Base-by-base conservation (phyloP, 768 basidiomycete species). In the Trametes cingulata region DNA sequence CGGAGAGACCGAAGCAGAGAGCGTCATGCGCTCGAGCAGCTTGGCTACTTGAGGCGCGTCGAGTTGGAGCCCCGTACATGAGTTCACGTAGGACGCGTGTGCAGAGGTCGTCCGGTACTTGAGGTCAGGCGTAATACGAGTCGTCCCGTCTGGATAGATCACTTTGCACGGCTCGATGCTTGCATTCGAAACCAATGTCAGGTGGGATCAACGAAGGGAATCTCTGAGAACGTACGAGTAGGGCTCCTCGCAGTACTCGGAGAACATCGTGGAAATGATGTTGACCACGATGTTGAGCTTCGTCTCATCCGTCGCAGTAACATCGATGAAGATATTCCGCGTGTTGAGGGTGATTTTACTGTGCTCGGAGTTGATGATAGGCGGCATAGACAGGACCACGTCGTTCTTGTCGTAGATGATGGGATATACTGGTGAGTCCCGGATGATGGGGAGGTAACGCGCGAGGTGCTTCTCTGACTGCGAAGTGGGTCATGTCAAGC, bases 321-420 rank as follows among this genome's bases (percentile, higher is more conserved):
- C 86, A 74, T 99, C 97, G 66, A 99, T 91, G 78, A 98, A 98
- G 72, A 99, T 78, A 73, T 98, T 98, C 52, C 81, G 83, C 12
- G 97, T 98, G 70, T 94, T 88, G 62, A 97, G 78, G 0, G 92
- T 91, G 70, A 99, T 98, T 78, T 98, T 98, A 72, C 93, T 98
- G 75, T 93, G 92, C 65, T 97, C 90, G 3, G 94, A 95, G 75
- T 97, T 97, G 76, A 96, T 96, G 72, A 99, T 98, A 9, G 97
- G 97, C 39, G 97, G 97, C 89, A 98, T 95, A 19, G 93, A 95
- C 27, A 97, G 80, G 2, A 98, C 96, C 27, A 80, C 85, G 72
- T 93, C 91, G 58, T 88, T 80, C 10, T 84, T 80, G 73, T 98
- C 96, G 75, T 98, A 98, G 71, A 98, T 97, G 75, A 98, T 90